phyloP scores from a whole-genome alignment of 2,329 filamentous ascomycete genomes.

The Pochonia chlamydosporia region DNA sequence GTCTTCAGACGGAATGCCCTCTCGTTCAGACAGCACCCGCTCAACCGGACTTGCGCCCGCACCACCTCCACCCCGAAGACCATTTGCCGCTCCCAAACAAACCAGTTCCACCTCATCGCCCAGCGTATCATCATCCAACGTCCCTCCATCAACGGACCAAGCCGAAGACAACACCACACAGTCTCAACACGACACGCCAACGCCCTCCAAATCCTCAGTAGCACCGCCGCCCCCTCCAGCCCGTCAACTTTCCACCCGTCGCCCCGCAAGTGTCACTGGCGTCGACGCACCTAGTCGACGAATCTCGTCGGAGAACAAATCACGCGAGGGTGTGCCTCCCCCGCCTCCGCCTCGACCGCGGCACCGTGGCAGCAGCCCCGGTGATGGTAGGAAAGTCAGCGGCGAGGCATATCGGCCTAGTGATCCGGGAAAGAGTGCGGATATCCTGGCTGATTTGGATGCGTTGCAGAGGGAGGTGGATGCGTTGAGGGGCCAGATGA shows the following conservation, averaged over 20 bases:
- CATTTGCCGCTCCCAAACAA: conserved; percentile 31
- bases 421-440: conserved; percentile 31
- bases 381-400: conserved; percentile 26
- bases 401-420: conserved; percentile 13
- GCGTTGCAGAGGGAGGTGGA: conserved; percentile 73
- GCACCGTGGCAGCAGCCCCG: conserved; percentile 40
- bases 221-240: conserved; percentile 41
- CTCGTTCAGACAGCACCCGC: conserved; percentile 40
- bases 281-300: conserved; percentile 30
- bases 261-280: conserved; percentile 37
- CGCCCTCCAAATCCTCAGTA: conserved; percentile 15
- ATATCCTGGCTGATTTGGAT: conserved; percentile 68
- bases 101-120: conserved; percentile 15
- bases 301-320: conserved; percentile 21
- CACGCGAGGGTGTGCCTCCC: conserved; percentile 24
- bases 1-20: conserved; percentile 44
- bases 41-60: conserved; percentile 37
- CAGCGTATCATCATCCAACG: conserved; percentile 10
- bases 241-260: conserved; percentile 36
- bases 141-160: conserved; percentile 12
- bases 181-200: conserved; percentile 6
- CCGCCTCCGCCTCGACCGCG: conserved; percentile 46
- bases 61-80: conserved; percentile 51
- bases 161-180: conserved; percentile 13
- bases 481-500: conserved; percentile 40